phyloP scores from a whole-genome alignment of 805 yeast species.

The Komagataella ulmi region DNA sequence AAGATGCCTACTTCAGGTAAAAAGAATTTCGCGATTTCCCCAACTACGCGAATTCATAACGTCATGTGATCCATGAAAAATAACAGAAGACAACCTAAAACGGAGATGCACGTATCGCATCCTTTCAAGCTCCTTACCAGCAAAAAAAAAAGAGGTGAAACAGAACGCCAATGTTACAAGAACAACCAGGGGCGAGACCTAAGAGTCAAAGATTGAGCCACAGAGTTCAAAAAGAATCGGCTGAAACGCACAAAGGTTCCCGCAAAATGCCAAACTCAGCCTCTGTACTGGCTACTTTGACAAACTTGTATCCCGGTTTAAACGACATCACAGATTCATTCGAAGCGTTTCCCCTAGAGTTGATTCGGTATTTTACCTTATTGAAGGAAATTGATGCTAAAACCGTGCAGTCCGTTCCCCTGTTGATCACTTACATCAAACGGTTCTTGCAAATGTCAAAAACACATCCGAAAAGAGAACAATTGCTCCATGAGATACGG shows the following conservation, averaged over 20 bases:
- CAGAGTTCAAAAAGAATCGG: background rate
- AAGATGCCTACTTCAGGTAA: background rate
- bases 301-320: slow-evolving; percentile 62
- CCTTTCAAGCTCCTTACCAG: background rate
- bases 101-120: background rate
- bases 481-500: slow-evolving; percentile 24
- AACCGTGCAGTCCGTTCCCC: slow-evolving; percentile 64
- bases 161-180: background rate
- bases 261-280: background rate
- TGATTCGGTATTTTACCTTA: slow-evolving; percentile 73
- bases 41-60: background rate
- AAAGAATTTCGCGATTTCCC: background rate
- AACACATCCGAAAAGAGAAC: slow-evolving; percentile 23
- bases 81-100: background rate
- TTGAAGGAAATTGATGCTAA: slow-evolving; percentile 93
- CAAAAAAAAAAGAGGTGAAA: background rate
- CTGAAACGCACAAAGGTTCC: background rate
- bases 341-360: slow-evolving; percentile 78
- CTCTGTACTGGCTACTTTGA: slow-evolving; percentile 3
- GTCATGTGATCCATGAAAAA: background rate
- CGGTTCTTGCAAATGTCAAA: slow-evolving; percentile 26
- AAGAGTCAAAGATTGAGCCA: background rate
- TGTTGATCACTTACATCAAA: slow-evolving; percentile 40
- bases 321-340: slow-evolving; percentile 87
- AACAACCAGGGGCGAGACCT: background rate